A percentile compares a stretch with the other conserved stretches of the same genome.
phyloP scores from a whole-genome alignment of 306 rosid genomes.

The Prinsepia uniflora region DNA sequence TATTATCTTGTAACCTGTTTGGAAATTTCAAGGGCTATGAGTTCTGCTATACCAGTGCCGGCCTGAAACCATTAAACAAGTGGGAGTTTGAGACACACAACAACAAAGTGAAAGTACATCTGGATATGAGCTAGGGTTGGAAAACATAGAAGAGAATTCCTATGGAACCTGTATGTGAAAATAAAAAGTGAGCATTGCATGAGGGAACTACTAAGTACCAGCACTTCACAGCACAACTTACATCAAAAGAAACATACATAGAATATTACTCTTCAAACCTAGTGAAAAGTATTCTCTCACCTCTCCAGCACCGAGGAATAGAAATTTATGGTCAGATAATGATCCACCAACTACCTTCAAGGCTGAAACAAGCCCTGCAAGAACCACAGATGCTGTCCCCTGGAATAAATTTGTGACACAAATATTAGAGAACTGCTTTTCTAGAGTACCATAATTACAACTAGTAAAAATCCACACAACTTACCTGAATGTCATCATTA shows the following conservation, averaged over 20 bases:
- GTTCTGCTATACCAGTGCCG: constrained; percentile 98
- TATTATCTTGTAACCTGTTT: constrained; percentile 55
- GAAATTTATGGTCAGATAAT: constrained; percentile 70
- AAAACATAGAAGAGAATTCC: neutral
- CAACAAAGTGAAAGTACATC: constrained; percentile 5
- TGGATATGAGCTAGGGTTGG: neutral
- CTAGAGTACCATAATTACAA: constrained; percentile 1
- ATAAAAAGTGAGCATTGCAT: neutral
- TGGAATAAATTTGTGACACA: constrained; percentile 30
- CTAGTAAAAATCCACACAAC: constrained; percentile 8
- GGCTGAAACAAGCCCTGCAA: constrained; percentile 81
- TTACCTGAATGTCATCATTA: constrained; percentile 92
- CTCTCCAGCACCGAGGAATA: constrained; percentile 99
- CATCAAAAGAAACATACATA: neutral
- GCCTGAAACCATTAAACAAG: constrained; percentile 65
- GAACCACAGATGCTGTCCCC: constrained; percentile 99
- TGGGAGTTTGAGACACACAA: constrained; percentile 17
- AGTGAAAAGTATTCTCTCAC: constrained; percentile 28
- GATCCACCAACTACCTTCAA: constrained; percentile 64
- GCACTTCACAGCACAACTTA: neutral
- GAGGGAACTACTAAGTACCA: neutral
- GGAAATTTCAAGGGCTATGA: constrained; percentile 91
- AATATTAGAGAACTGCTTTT: constrained; percentile 8
- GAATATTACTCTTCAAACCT: neutral
- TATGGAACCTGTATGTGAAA: neutral